Percentiles rank a stretch among this genome's conserved stretches.
phyloP scores from a whole-genome alignment of 1,284 basidiomycete species.

The Xanthoconium separans region DNA sequence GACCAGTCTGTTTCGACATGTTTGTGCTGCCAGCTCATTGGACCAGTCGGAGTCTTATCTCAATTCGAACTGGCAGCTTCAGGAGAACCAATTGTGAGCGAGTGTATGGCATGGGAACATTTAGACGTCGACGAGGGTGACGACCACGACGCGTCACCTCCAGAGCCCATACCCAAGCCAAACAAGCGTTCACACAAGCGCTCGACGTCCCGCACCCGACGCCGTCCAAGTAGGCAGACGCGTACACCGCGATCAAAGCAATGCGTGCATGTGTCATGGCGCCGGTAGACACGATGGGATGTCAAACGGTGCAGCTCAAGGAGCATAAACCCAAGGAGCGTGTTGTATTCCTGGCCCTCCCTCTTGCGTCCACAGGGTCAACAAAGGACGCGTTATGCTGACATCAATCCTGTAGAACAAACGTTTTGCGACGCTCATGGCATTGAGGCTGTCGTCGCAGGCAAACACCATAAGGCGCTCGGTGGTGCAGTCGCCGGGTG shows the following conservation, averaged over 20 bases:
- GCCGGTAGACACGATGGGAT: conserved; percentile 93
- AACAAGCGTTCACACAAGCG: not conserved
- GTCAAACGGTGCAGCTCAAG: conserved; percentile 62
- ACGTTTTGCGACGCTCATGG: conserved; percentile 84
- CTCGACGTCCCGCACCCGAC: conserved; percentile 70
- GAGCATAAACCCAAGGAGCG: conserved; percentile 67
- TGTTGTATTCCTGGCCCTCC: no score
- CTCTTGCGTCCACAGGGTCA: no score
- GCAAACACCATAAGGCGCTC: conserved; percentile 80
- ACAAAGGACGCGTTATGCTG: no score
- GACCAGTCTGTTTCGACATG: no score
- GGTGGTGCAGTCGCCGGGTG: conserved; percentile 80
- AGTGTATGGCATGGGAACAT: not conserved
- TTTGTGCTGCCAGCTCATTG: no score
- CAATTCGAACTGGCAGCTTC: no score
- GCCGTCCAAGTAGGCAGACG: conserved; percentile 72
- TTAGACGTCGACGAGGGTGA: conserved; percentile 16
- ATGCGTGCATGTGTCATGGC: conserved; percentile 76
- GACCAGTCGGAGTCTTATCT: no score
- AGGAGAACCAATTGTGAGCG: no score
- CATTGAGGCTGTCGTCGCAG: conserved; percentile 94
- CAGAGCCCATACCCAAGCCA: not conserved
- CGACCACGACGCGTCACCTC: conserved; percentile 3
- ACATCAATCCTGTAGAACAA: conserved; percentile 49
- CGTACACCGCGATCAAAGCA: conserved; percentile 72